Percentiles rank a stretch among this genome's conserved stretches.
phyloP scores from a whole-genome alignment of 2,329 filamentous ascomycete species.

The Penicillium sp. region DNA sequence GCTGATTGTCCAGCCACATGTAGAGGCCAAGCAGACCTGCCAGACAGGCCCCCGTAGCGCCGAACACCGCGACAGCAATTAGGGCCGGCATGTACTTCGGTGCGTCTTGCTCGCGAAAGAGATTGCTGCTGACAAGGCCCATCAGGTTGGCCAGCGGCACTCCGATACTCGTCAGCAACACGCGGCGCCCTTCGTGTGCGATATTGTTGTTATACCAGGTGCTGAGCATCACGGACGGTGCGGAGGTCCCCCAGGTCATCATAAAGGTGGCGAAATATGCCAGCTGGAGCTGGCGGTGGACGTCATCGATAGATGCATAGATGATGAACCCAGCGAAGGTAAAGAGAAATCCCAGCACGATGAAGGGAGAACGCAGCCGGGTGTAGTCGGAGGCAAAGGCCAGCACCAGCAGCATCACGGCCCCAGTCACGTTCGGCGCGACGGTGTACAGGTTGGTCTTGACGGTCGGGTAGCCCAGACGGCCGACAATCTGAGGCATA shows the following conservation, averaged over 20 bases:
- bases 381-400: conserved; percentile 68
- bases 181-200: conserved; percentile 69
- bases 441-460: conserved; percentile 79
- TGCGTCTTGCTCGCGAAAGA: conserved; percentile 62
- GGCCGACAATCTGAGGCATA: conserved; percentile 56
- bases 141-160: conserved; percentile 75
- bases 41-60: conserved; percentile 56
- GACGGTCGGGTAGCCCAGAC: conserved; percentile 54
- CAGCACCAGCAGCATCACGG: conserved; percentile 67
- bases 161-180: conserved; percentile 67
- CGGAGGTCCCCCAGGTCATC: conserved; percentile 78
- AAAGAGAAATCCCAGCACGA: conserved; percentile 68
- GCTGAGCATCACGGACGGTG: conserved; percentile 65
- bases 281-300: conserved; percentile 58
- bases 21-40: conserved; percentile 58
- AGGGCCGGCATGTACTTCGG: conserved; percentile 67
- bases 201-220: conserved; percentile 82
- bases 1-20: conserved; percentile 64
- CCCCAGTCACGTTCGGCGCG: conserved; percentile 72
- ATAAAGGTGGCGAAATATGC: conserved; percentile 77
- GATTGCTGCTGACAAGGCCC: conserved; percentile 67
- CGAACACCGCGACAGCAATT: conserved; percentile 54
- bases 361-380: conserved; percentile 69
- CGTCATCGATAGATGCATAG: conserved; percentile 66
- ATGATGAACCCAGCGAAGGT: conserved; percentile 77